Evolutionary conservation across 306 rosid species (phyloP), one percentile per base, ranked within the genome.

Genomic region (Cicer chorassanicum): DNA sequence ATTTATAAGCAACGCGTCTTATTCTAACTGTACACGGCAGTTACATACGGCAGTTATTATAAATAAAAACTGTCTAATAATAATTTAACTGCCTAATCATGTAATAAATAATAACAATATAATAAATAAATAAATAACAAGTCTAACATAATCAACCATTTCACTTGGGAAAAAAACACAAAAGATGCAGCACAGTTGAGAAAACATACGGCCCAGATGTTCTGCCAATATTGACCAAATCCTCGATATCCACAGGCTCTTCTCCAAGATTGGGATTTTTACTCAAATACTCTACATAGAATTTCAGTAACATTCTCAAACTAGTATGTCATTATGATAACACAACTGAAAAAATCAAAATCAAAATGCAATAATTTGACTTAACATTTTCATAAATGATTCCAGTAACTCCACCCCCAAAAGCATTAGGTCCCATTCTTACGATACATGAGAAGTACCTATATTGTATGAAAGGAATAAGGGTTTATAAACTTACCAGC

Each of bases 221-320:
- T 82, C 54, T 86, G 70, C 98, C 98, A 75, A 86, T 85, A 61
- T 88, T 90, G 87, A 93, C 94, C 90, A 93, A 80, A 81, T 93
- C 98, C 86, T 93, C 97, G 0, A 93, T 93, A 79, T 93, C 98
- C 46, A 89, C 64, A 18, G 98, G 97, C 79, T 93, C 97, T 79
- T 93, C 96, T 77, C 98, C 98, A 79, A 93, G 88, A 76, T 86
- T 82, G 51, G 94, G 91, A 84, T 91, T 91, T 8, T 16, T 76
- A 89, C 73, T 84, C 87, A 92, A 48, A 86, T 86, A 91, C 11
- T 56, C 98, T 93, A 78, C 85, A 83, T 9, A 80, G 71, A 83
- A 80, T 77, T 65, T 76, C 45, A 66, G 50, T 18, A 70, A 66
- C 16, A 65, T 21, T 78, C 57, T 21, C 76, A 79, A 73, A 43